Evolutionary conservation across 139 green algal genomes (phyloP).

Genomic region (Tetradesmus lagerheimii): DNA sequence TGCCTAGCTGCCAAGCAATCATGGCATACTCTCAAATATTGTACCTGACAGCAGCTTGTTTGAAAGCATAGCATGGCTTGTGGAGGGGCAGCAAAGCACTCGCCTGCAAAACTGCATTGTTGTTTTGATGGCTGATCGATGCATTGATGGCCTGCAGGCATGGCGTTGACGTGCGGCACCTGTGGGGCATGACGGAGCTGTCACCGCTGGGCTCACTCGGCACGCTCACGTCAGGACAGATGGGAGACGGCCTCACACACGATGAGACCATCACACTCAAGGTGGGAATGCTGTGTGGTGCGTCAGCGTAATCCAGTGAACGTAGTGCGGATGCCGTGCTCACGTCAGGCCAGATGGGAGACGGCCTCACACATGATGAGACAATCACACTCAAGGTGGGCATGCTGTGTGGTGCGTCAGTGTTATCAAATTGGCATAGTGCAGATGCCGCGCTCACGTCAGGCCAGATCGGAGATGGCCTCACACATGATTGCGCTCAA

Average conservation of each 20-base stretch:
- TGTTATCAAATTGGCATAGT: too few species aligned
- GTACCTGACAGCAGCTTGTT: too few species aligned
- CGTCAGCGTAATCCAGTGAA: too few species aligned
- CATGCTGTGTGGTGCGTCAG: too few species aligned
- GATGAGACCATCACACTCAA: slow-evolving; percentile 19
- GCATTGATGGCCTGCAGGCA: slow-evolving; percentile 35
- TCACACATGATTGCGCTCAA: slow-evolving; percentile 10
- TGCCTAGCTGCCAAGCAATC: too few species aligned
- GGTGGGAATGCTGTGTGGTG: not conserved
- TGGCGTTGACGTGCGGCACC: slow-evolving; percentile 73
- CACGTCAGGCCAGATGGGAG: slow-evolving; percentile 53
- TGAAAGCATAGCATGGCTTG: too few species aligned
- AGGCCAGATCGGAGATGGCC: slow-evolving; percentile 9
- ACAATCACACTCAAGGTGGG: slow-evolving; percentile 6
- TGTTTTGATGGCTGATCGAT: too few species aligned
- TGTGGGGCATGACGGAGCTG: slow-evolving; percentile 88
- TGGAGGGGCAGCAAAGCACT: too few species aligned
- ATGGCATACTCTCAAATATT: too few species aligned
- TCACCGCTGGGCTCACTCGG: slow-evolving; percentile 72
- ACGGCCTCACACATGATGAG: slow-evolving; percentile 22
- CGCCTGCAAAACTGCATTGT: too few species aligned
- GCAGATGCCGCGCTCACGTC: too few species aligned
- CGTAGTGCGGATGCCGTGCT: too few species aligned
- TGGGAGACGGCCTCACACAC: slow-evolving; percentile 19
- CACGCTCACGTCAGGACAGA: slow-evolving; percentile 55